phyloP scores from a whole-genome alignment of 306 rosid species.

The Mimosa pudica region DNA sequence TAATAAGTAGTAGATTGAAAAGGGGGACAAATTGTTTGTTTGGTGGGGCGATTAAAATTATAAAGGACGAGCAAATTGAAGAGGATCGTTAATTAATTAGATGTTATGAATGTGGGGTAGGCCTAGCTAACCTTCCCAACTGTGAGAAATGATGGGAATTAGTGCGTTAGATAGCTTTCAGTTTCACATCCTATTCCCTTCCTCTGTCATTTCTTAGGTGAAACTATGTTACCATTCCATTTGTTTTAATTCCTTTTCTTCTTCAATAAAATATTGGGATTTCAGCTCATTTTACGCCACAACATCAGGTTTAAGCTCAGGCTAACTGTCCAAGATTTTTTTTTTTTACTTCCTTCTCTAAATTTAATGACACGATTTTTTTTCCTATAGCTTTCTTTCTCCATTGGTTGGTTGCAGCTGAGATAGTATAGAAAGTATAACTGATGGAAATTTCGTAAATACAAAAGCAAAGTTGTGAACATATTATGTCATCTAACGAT shows the following conservation, averaged over 20 bases:
- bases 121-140: conserved; percentile 20
- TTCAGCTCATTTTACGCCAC: background rate
- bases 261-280: background rate
- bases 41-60: conserved; percentile 23
- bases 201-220: background rate
- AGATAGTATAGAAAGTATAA: too few relatives aligned
- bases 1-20: background rate
- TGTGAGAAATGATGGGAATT: background rate
- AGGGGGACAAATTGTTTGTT: conserved; percentile 8
- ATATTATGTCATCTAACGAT: too few relatives aligned
- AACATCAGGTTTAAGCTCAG: background rate
- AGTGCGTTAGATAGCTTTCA: background rate
- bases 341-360: too few relatives aligned
- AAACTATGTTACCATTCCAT: background rate
- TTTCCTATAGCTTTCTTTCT: too few relatives aligned
- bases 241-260: background rate
- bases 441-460: too few relatives aligned
- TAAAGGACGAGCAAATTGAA: background rate
- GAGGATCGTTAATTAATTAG: background rate
- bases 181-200: background rate
- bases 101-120: conserved; percentile 34
- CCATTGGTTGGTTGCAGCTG: too few relatives aligned
- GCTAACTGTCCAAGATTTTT: background rate
- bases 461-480: too few relatives aligned
- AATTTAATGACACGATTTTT: background rate